A percentile compares a stretch with the other conserved stretches of the same genome.
These are phyloP conservation scores for Boletus tomentosulus DNA, from an alignment of 768 basidiomycete species.

Conservation along the genomic window DNA sequence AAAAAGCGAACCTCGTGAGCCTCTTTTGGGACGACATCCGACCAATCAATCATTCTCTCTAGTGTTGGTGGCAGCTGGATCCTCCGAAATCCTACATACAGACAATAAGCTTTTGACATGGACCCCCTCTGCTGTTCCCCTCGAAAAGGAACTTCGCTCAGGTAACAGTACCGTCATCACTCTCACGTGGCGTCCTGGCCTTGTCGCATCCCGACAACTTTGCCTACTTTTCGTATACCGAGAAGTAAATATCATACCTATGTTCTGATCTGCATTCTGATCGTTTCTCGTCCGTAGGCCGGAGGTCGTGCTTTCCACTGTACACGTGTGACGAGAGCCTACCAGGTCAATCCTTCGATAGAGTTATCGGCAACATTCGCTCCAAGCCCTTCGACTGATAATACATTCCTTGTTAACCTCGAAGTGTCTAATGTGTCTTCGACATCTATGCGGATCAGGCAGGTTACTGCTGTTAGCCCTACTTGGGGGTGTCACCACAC, in stretches of 20 bases:
- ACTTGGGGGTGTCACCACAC: conserved; percentile 55
- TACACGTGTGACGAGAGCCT: conserved; percentile 48
- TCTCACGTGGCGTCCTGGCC: conserved; percentile 50
- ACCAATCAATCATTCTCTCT: conserved; percentile 4
- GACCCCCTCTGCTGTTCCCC: conserved; percentile 44
- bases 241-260: conserved; percentile 39
- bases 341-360: conserved; percentile 60
- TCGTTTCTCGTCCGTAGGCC: conserved; percentile 32
- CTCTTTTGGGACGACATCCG: not conserved
- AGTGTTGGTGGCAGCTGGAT: conserved; percentile 14
- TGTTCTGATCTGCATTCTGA: not conserved
- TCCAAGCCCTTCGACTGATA: conserved; percentile 47
- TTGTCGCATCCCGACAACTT: conserved; percentile 47
- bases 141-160: conserved; percentile 38
- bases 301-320: conserved; percentile 52
- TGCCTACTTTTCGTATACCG: conserved; percentile 64
- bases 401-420: conserved; percentile 50
- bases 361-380: conserved; percentile 46
- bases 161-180: conserved; percentile 50
- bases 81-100: conserved; percentile 41
- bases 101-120: conserved; percentile 49
- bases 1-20: conserved; percentile 22
- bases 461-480: conserved; percentile 64
- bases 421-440: conserved; percentile 52
- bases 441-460: conserved; percentile 44